Evolutionary conservation across 192 early-diverging fungal species (phyloP).

Genomic region (Backusella westeae): DNA sequence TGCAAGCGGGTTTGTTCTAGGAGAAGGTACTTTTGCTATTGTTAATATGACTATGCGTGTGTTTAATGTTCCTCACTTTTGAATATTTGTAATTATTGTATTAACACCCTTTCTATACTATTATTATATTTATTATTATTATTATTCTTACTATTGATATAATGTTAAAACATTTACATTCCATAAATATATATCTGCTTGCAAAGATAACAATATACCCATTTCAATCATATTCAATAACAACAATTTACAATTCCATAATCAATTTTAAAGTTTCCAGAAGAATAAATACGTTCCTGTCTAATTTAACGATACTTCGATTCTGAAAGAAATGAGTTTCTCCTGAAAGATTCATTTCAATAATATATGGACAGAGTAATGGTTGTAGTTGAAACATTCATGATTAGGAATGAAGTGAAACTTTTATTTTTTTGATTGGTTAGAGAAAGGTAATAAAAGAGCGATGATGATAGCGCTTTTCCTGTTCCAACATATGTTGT

Average conservation of each 20-base stretch:
- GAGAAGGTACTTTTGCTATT: slow-evolving; percentile 72
- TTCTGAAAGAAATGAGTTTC: background rate
- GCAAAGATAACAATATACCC: background rate
- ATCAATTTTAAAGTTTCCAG: background rate
- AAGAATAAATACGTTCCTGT: background rate
- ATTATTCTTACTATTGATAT: background rate
- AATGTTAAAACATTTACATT: background rate
- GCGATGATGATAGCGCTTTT: background rate
- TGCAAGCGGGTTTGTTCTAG: slow-evolving; percentile 73
- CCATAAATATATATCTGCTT: background rate
- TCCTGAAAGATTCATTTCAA: background rate
- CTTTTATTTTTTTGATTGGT: background rate
- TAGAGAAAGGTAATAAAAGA: background rate
- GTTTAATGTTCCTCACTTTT: slow-evolving; percentile 36
- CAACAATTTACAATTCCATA: too few species aligned
- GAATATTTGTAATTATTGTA: background rate
- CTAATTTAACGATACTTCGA: background rate
- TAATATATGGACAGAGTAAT: background rate
- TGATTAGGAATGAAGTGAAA: background rate
- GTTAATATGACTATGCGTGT: slow-evolving; percentile 52
- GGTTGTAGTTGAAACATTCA: background rate
- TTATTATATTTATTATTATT: background rate
- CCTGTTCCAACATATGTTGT: background rate
- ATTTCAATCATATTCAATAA: background rate
- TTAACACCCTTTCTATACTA: background rate